Conservation (phyloP, 805 yeast species). For the Saccharomyces jurei region DNA sequence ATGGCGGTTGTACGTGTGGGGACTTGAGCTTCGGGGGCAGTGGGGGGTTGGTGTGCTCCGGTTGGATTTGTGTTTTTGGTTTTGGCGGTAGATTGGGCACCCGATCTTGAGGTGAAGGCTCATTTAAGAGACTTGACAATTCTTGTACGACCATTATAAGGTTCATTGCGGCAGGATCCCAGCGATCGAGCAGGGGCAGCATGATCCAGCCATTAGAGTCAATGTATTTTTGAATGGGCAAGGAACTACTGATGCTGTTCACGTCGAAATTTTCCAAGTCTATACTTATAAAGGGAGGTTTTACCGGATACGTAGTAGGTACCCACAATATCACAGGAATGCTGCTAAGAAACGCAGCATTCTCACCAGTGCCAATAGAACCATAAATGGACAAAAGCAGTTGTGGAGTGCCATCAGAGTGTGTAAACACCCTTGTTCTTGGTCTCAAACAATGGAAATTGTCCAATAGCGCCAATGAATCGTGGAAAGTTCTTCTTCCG, state of each 20-base stretch:
- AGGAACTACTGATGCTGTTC: constrained; percentile 33
- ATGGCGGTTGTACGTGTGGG: background rate
- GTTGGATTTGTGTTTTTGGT: background rate
- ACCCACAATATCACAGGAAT: constrained; percentile 69
- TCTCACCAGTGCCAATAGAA: background rate
- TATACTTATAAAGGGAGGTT: constrained; percentile 60
- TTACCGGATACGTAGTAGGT: constrained; percentile 62
- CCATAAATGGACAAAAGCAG: constrained; percentile 64
- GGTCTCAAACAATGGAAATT: constrained; percentile 55
- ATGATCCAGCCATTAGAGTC: constrained; percentile 67
- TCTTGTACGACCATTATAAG: constrained; percentile 11
- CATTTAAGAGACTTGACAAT: background rate
- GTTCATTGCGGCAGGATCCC: constrained; percentile 35
- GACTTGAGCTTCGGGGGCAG: background rate
- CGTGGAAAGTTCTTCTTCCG: constrained; percentile 54
- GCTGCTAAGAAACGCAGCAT: constrained; percentile 19
- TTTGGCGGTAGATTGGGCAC: constrained; percentile 1
- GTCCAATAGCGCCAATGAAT: constrained; percentile 40
- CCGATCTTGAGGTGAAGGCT: background rate
- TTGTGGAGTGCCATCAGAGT: constrained; percentile 48
- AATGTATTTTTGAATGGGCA: constrained; percentile 49
- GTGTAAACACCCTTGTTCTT: constrained; percentile 56
- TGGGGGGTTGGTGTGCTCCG: background rate
- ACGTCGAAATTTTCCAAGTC: constrained; percentile 39
- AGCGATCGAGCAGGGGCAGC: constrained; percentile 56